phyloP scores from a whole-genome alignment of 208 protist genomes.

The Crithidia mellificae region DNA sequence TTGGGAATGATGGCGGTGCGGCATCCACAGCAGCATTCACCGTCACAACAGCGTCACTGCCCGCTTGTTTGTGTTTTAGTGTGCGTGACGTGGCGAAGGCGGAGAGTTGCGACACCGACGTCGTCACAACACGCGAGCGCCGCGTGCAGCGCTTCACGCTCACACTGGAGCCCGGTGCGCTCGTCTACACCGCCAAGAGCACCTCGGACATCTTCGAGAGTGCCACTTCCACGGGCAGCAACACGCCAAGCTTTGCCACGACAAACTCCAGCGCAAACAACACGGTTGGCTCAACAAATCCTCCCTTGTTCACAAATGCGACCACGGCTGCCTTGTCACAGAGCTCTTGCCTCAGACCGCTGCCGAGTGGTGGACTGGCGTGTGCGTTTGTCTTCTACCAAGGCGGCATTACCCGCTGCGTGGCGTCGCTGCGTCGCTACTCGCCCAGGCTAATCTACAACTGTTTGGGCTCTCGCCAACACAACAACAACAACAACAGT shows the following conservation, averaged over 20 bases:
- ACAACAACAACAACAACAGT: slow-evolving; percentile 8
- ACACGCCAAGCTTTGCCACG: not conserved
- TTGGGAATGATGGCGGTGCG: too few species aligned
- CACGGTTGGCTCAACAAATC: not conserved
- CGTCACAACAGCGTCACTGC: not conserved
- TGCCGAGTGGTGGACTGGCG: not conserved
- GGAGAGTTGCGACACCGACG: slow-evolving; percentile 31
- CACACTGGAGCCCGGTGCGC: slow-evolving; percentile 17
- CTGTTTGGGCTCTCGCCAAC: not conserved
- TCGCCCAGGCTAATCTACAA: slow-evolving; percentile 20
- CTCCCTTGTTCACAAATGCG: too few species aligned
- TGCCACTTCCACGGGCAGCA: not conserved
- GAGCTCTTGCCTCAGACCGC: not conserved
- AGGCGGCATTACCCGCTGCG: slow-evolving; percentile 41
- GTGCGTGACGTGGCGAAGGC: slow-evolving; percentile 22
- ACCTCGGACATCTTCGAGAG: slow-evolving; percentile 8
- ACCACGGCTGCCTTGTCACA: not conserved
- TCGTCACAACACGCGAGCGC: slow-evolving; percentile 35
- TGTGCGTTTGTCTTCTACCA: slow-evolving; percentile 41
- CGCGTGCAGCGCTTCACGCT: slow-evolving; percentile 39
- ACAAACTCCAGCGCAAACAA: not conserved
- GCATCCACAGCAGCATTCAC: too few species aligned
- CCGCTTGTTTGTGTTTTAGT: slow-evolving; percentile 32
- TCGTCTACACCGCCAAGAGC: slow-evolving; percentile 16
- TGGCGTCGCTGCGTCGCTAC: slow-evolving; percentile 24